Evolutionary conservation across 345 rosid species (phyloP).

Genomic region (Gossypium australe): DNA sequence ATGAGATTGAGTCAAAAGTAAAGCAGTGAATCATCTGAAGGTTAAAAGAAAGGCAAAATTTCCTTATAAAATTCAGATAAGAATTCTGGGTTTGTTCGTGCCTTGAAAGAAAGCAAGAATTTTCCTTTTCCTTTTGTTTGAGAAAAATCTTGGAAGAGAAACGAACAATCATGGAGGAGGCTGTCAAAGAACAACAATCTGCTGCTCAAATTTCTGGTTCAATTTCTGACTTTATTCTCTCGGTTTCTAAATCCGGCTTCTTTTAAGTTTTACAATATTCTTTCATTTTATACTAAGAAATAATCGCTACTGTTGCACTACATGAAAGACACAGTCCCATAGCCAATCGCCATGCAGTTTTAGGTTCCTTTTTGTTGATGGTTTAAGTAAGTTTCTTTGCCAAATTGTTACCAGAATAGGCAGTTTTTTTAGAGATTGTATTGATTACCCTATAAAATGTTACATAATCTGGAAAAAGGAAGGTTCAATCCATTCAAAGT

Average conservation of each 20-base stretch:
- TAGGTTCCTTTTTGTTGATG: too few relatives aligned
- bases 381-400: too few relatives aligned
- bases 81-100: background rate
- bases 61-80: conserved; percentile 2
- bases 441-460: too few relatives aligned
- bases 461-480: too few relatives aligned
- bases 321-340: too few relatives aligned
- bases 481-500: too few relatives aligned
- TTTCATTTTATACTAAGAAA: background rate
- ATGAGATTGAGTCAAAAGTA: background rate
- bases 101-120: background rate
- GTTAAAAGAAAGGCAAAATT: background rate
- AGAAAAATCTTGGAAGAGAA: background rate
- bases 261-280: background rate
- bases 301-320: background rate
- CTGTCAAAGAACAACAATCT: conserved; percentile 12
- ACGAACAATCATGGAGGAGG: conserved; percentile 6
- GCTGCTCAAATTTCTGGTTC: conserved; percentile 2
- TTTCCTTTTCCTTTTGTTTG: background rate
- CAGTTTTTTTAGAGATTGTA: too few relatives aligned
- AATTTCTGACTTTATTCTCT: background rate
- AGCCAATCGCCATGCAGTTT: too few relatives aligned
- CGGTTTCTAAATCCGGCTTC: background rate
- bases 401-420: too few relatives aligned
- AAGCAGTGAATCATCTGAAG: conserved; percentile 5